Conservation (phyloP, 371 early-diverging fungal genomes). For the Zopfochytrium polystomum region DNA sequence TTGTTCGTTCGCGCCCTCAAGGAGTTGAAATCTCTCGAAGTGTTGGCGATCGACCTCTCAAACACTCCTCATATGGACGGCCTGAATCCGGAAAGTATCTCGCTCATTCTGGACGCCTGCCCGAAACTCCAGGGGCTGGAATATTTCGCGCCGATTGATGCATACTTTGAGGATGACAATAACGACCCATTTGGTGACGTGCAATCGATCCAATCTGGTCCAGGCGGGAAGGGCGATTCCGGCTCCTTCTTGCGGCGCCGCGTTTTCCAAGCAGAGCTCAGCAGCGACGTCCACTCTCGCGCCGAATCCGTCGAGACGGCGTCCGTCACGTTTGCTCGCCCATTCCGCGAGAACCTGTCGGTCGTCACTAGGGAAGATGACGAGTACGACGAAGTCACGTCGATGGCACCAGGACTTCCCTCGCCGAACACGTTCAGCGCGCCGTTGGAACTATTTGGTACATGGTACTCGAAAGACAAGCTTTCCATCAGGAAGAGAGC, state of each 20-base stretch:
- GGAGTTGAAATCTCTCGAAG: constrained; percentile 9
- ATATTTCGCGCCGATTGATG: constrained; percentile 18
- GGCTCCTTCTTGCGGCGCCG: neutral
- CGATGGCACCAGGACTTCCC: constrained; percentile 26
- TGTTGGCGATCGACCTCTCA: constrained; percentile 20
- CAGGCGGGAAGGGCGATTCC: neutral
- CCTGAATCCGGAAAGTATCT: neutral
- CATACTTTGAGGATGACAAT: constrained; percentile 16
- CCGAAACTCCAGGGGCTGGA: constrained; percentile 24
- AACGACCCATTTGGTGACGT: neutral
- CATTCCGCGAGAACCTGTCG: constrained; percentile 7
- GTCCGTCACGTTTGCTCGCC: constrained; percentile 7
- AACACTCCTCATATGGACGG: constrained; percentile 14
- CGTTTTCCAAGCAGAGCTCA: neutral
- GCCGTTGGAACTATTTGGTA: constrained; percentile 16
- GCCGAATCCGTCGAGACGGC: constrained; percentile 11
- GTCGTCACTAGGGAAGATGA: constrained; percentile 11
- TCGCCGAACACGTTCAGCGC: constrained; percentile 13
- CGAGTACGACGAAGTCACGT: constrained; percentile 22
- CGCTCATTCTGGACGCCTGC: constrained; percentile 8
- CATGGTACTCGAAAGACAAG: constrained; percentile 17
- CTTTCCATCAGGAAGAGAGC: constrained; percentile 17
- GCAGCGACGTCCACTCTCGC: constrained; percentile 10
- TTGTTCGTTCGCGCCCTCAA: constrained; percentile 2
- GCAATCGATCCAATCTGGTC: neutral